These are phyloP conservation scores for Ehretia macrophylla DNA, from an alignment of 257 asterid species.

Conservation along the genomic window DNA sequence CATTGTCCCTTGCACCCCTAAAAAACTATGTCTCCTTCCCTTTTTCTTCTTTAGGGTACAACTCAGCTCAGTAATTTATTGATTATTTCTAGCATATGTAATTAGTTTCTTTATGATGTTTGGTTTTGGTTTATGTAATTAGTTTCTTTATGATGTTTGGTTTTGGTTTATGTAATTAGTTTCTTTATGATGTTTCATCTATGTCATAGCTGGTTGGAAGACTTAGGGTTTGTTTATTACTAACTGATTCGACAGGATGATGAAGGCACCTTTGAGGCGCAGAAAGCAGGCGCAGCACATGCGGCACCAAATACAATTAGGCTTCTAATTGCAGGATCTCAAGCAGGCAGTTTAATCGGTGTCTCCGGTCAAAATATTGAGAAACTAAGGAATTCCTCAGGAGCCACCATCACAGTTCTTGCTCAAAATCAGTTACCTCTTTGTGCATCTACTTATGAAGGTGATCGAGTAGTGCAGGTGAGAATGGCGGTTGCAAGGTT, in stretches of 20 bases:
- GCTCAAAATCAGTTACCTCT: constrained; percentile 88
- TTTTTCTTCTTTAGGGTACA: too few species aligned
- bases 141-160: too few species aligned
- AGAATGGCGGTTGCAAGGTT: constrained; percentile 1
- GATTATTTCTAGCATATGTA: too few species aligned
- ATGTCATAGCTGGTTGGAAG: too few species aligned
- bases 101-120: too few species aligned
- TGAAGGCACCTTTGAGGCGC: constrained; percentile 48
- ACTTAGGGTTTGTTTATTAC: neutral
- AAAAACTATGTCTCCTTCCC: too few species aligned
- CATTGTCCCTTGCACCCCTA: too few species aligned
- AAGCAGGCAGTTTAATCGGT: constrained; percentile 96
- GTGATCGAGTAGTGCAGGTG: constrained; percentile 97
- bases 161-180: neutral
- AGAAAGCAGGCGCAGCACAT: constrained; percentile 69
- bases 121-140: too few species aligned
- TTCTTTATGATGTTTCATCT: neutral
- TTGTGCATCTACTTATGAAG: constrained; percentile 92
- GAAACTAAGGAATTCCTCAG: constrained; percentile 76
- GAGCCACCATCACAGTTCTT: constrained; percentile 75
- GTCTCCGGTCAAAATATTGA: constrained; percentile 91
- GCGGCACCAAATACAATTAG: constrained; percentile 86
- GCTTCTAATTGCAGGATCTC: constrained; percentile 87
- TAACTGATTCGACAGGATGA: constrained; percentile 52
- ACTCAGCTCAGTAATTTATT: too few species aligned